Percentiles rank a stretch among this genome's conserved stretches.
Conservation (phyloP, 192 early-diverging fungal genomes). For the Gigaspora rosea region DNA sequence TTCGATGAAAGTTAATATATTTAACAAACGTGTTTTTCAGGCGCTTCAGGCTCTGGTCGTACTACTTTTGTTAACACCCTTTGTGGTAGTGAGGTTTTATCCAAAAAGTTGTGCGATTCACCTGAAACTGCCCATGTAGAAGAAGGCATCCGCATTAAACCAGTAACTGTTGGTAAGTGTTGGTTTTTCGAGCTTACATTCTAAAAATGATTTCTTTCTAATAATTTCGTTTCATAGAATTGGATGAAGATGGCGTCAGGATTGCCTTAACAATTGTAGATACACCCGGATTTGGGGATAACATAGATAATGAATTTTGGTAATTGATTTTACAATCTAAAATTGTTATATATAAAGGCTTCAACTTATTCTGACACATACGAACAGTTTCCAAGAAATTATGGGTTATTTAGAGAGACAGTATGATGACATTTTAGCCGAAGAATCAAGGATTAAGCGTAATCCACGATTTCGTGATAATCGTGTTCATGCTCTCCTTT, state of each 20-base stretch:
- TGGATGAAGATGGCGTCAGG: constrained; percentile 98
- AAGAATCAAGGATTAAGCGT: constrained; percentile 84
- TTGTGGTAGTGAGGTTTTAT: constrained; percentile 79
- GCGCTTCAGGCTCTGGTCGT: constrained; percentile 94
- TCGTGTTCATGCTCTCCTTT: constrained; percentile 93
- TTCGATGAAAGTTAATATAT: neutral
- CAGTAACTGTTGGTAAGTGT: constrained; percentile 74
- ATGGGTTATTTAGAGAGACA: constrained; percentile 91
- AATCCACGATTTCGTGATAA: constrained; percentile 89
- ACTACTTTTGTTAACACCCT: constrained; percentile 99
- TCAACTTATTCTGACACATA: neutral
- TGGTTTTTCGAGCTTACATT: neutral
- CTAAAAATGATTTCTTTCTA: too few species aligned
- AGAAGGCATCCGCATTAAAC: constrained; percentile 85
- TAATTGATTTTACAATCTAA: constrained; percentile 40
- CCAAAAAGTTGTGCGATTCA: constrained; percentile 61
- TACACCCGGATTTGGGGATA: constrained; percentile 99
- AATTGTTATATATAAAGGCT: neutral
- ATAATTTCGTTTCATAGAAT: constrained; percentile 52
- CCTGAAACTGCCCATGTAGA: constrained; percentile 80
- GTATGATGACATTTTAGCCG: constrained; percentile 91
- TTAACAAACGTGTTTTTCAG: constrained; percentile 38
- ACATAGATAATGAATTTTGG: constrained; percentile 93
- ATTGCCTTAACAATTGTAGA: constrained; percentile 97
- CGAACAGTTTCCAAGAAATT: constrained; percentile 84